Base-by-base conservation (phyloP, 768 basidiomycete genomes). In the Boletus rubescentipes region DNA sequence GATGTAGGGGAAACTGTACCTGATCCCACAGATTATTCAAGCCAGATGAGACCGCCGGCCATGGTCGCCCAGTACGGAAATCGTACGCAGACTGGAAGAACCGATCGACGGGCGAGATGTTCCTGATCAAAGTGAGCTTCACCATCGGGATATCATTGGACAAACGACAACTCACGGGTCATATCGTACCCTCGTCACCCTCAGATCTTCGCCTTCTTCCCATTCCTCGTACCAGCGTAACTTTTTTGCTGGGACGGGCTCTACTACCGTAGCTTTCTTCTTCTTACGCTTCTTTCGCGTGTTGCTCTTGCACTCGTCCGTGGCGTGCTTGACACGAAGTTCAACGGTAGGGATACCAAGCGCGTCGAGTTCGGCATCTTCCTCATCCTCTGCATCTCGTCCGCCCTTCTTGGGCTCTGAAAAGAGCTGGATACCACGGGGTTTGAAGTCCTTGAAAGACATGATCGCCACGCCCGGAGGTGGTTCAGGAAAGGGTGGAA, bases 161-260 rank as follows among this genome's bases (percentile, higher is more conserved):
- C 5, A 0, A 38, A 32, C 2, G 35, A 47, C 23, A 36, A 63
- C 84, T 60, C 57, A 88, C 87, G 72, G 67, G 62, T 87, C 75
- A 52, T 79, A 80, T 34, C 68, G 72, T 38, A 69, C 70, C 29
- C 63, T 70, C 5, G 65, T 70, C 36, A 73, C 67, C 53, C 82
- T 73, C 31, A 76, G 68, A 44, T 75, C 68, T 65, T 90, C 87
- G 4, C 72, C 74, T 38, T 85, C 81, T 46, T 79, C 79, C 89
- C 89, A 91, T n/a, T 81, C 72, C 54, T 88, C 82, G 73, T 79
- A 87, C 88, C 88, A 91, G 38, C 73, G 72, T 16, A 62, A 49
- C 47, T 66, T 69, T 31, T 67, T 68, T 42, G 55, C 53, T 2
- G 64, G 62, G 16, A 57, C 51, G 12, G 34, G 61, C 18, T 60